Evolutionary conservation across 768 basidiomycete genomes (phyloP).

Genomic region (Russula lepida): DNA sequence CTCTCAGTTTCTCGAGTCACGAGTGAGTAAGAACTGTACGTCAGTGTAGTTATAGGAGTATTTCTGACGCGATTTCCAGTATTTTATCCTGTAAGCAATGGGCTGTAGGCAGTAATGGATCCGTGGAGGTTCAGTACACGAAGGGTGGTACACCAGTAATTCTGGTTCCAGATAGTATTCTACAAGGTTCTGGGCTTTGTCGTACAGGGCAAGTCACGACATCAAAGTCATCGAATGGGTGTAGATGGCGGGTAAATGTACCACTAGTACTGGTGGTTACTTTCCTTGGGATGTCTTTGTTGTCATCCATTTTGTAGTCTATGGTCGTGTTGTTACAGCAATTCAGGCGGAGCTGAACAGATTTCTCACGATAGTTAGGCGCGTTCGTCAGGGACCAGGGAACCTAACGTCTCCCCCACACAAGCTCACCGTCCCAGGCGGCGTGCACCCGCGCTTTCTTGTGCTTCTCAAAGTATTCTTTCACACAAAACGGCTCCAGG

Average conservation of each 20-base stretch:
- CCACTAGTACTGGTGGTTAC: background rate
- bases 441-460: constrained; percentile 20
- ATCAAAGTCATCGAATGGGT: background rate
- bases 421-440: constrained; percentile 22
- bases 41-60: background rate
- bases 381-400: constrained; percentile 5
- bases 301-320: background rate
- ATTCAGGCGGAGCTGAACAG: constrained; percentile 12
- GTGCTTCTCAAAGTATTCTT: constrained; percentile 12
- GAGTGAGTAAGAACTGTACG: constrained; percentile 40
- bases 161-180: constrained; percentile 36
- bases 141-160: constrained; percentile 54
- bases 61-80: constrained; percentile 29
- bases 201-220: background rate
- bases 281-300: background rate
- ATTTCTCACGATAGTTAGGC: constrained; percentile 3
- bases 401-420: constrained; percentile 11
- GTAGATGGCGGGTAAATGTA: background rate
- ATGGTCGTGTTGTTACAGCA: background rate
- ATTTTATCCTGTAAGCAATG: constrained; percentile 59
- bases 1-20: constrained; percentile 39
- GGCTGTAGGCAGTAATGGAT: constrained; percentile 59
- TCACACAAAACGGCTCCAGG: constrained; percentile 32
- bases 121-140: constrained; percentile 52
- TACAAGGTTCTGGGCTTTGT: constrained; percentile 35